Base-by-base conservation (phyloP, 129 eudicot species). In the Gnaphalium uliginosum region DNA sequence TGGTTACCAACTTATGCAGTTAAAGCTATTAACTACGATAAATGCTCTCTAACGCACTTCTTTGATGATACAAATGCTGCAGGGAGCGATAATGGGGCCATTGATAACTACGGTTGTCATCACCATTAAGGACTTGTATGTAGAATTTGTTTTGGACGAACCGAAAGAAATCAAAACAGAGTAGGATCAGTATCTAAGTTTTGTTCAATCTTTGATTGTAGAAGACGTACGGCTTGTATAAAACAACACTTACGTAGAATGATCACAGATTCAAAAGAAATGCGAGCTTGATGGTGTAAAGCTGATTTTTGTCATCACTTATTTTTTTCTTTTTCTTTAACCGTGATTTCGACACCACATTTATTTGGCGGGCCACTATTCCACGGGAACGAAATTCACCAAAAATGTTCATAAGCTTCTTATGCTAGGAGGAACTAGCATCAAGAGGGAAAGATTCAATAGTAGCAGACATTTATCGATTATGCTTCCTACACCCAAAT, bases 71-170 rank as follows among this genome's bases (percentile, higher is more conserved):
- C 41, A 56, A 69, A 51, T 51, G 61, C 18, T 73, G 74, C 90
- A 95, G 99, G 99, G 99, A 77, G 99, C 97, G 43, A 89, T 95
- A 81, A 89, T 95, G 99, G 99, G 99, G 74, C 99, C 99, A 9
- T 66, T 95, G 81, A 89, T 95, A 72, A 89, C 97, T 6, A 95
- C 97, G 0, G 92, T 95, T 68, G 97, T 89, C 29, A 89, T 95
- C 50, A 97, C 94, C 11, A 83, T 95, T 4, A 95, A 95, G 79
- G 92, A 95, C 83, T 86, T 95, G 82, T 95, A 95, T 65, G 88
- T 88, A 17, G 99, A 95, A 77, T 95, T 95, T 81, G 97, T 95
- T 43, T 71, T 95, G 78, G 84, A 81, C 29, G 96, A 85, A 76
- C 84, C 85, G 8, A 87, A 91, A 83, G 96, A 78, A 58, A 82